A percentile compares a stretch with the other conserved stretches of the same genome.
These are phyloP conservation scores for Pyrrhoderma lamaoense DNA, from an alignment of 1,284 basidiomycete genomes.

Conservation along the genomic window DNA sequence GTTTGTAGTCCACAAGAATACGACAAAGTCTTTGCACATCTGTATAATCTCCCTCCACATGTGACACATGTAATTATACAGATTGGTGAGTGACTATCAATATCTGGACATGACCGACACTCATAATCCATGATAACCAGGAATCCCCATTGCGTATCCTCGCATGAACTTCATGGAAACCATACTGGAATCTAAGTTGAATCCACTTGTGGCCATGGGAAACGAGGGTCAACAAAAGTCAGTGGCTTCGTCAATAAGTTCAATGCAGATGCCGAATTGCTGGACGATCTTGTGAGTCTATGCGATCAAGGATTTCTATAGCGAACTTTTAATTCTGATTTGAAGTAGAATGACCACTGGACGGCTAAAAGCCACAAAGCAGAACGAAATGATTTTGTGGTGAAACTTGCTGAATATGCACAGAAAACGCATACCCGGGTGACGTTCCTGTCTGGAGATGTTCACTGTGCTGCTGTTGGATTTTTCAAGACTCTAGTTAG, in stretches of 20 bases:
- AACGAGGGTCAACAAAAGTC: constrained; percentile 54
- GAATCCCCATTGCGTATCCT: constrained; percentile 82
- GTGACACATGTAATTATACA: constrained; percentile 81
- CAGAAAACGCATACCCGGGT: constrained; percentile 56
- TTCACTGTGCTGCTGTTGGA: constrained; percentile 84
- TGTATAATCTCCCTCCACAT: constrained; percentile 48
- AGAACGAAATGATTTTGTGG: constrained; percentile 88
- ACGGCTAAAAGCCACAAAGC: constrained; percentile 77
- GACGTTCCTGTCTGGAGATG: constrained; percentile 85
- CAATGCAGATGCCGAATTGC: constrained; percentile 82
- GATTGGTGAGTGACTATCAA: constrained; percentile 42
- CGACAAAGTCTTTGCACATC: constrained; percentile 57
- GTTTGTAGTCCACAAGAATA: constrained; percentile 74
- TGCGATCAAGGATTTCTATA: not conserved
- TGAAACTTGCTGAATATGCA: constrained; percentile 70
- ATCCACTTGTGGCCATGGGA: constrained; percentile 75
- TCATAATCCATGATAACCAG: constrained; percentile 26
- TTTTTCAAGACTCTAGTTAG: constrained; percentile 61
- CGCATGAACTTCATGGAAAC: constrained; percentile 85
- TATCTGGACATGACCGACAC: constrained; percentile 2
- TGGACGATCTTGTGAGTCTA: constrained; percentile 76
- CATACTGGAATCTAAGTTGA: constrained; percentile 73
- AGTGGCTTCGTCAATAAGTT: constrained; percentile 87
- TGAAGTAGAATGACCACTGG: constrained; percentile 78
- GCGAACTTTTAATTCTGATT: not conserved